Base-by-base conservation (phyloP, 257 asterid genomes). In the Nicotiana sylvestris region DNA sequence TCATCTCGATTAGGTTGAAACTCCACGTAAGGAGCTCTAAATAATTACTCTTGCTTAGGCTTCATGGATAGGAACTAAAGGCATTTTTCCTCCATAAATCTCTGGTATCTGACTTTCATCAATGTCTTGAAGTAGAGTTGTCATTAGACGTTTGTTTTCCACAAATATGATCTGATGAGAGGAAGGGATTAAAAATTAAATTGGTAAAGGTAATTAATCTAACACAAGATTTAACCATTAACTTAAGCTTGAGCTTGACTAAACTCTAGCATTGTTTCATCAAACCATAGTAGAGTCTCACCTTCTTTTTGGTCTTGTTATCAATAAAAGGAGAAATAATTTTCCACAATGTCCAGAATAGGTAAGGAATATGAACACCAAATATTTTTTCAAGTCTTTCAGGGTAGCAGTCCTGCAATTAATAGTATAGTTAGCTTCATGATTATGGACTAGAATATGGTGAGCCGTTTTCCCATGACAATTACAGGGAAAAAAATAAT, bases 21-120 rank as follows among this genome's bases (percentile, higher is more conserved):
- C 33, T 9, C 18, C 78, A 5, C 25, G 12, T 6, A 46, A 46
- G 15, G 4, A 46, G 39, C 39, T 49, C 25, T 43, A 37, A 27
- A 13, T 49, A 69, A 5, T 69, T 25, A 15, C 2, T 29, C 25
- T 25, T 46, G 62, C 39, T 74, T 86, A 90, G 81, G 86, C 87
- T 78, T 91, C 88, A 35, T 93, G 94, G 67, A 93, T 87, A 7
- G 97, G 98, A 81, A 92, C 85, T 16, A 95, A 87, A 76, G 92
- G 82, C 87, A 92, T 51, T 87, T 89, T 88, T 78, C 98, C 99
- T 69, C 99, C 97, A 77, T 93, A 95, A 25, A 87, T 90, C 67
- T 92, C 93, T 10, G 97, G 98, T 32, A 93, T 92, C 84, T 93
- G 97, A 90, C 83, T 84, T 78, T 93, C 91, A 27, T 93, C 98